Conservation (phyloP, 225 moss, liverwort and hornwort species). For the Pleurozium schreberi region DNA sequence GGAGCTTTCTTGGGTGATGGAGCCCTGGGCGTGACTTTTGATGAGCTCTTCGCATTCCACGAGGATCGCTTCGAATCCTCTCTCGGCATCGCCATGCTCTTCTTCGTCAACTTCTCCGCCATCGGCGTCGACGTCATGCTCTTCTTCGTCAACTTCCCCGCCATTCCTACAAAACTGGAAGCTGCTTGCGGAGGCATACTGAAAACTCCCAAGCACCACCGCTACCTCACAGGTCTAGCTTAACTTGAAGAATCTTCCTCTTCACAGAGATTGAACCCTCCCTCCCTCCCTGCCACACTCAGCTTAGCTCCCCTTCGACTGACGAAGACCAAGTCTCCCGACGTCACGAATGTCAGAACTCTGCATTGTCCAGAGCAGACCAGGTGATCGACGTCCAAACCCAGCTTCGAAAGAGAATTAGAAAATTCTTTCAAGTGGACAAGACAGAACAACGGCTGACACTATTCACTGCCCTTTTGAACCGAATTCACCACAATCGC, state of each 20-base stretch:
- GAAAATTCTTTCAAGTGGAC: background rate
- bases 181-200: constrained; percentile 26
- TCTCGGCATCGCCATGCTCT: background rate
- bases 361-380: constrained; percentile 1
- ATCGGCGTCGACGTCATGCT: background rate
- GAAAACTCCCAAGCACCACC: background rate
- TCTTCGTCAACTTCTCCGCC: constrained; percentile 6
- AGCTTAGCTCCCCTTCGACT: background rate
- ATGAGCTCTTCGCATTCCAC: constrained; percentile 23
- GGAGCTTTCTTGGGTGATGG: constrained; percentile 11
- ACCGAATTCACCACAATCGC: background rate
- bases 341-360: background rate
- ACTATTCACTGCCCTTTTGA: background rate
- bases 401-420: background rate
- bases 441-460: background rate
- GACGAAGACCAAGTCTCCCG: background rate
- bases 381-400: background rate
- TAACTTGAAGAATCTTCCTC: background rate
- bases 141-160: constrained; percentile 9
- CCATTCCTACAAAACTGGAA: constrained; percentile 20
- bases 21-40: constrained; percentile 33
- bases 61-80: background rate
- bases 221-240: background rate
- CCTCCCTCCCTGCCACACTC: background rate
- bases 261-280: background rate